phyloP scores from a whole-genome alignment of 2,329 filamentous ascomycete species.

The Zarea fungicola region DNA sequence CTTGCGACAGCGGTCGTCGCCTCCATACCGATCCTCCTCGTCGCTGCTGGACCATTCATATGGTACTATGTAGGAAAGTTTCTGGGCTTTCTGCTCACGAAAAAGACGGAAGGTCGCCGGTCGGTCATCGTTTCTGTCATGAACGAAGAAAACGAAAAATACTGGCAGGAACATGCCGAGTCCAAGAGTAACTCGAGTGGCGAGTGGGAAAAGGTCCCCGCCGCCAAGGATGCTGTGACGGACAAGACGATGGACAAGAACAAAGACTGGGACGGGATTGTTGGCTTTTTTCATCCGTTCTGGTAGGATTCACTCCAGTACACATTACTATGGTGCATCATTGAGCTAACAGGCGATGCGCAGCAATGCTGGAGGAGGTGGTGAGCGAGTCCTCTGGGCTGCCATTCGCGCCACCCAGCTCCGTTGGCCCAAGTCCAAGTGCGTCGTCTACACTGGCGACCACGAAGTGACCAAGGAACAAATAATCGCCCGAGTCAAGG shows the following conservation, averaged over 20 bases:
- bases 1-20: too few relatives aligned
- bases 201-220: constrained; percentile 66
- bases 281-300: constrained; percentile 97
- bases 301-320: constrained; percentile 55
- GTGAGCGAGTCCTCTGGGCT: constrained; percentile 93
- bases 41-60: too few relatives aligned
- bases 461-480: constrained; percentile 76
- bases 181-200: constrained; percentile 44
- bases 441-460: constrained; percentile 92
- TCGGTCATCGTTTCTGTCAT: constrained; percentile 51
- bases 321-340: constrained; percentile 10
- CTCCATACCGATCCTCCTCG: too few relatives aligned
- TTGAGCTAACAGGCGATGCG: not conserved
- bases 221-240: constrained; percentile 35
- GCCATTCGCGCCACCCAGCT: constrained; percentile 87
- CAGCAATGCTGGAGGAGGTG: constrained; percentile 94
- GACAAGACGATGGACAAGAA: constrained; percentile 32
- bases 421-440: constrained; percentile 82
- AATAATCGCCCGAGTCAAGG: constrained; percentile 74
- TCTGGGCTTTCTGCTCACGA: constrained; percentile 57
- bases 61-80: constrained; percentile 37
- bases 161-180: constrained; percentile 27
- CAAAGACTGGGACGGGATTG: constrained; percentile 72
- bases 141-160: constrained; percentile 39
- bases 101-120: constrained; percentile 58